phyloP scores from a whole-genome alignment of 2,329 filamentous ascomycete genomes.

The Penicillium thymicola region DNA sequence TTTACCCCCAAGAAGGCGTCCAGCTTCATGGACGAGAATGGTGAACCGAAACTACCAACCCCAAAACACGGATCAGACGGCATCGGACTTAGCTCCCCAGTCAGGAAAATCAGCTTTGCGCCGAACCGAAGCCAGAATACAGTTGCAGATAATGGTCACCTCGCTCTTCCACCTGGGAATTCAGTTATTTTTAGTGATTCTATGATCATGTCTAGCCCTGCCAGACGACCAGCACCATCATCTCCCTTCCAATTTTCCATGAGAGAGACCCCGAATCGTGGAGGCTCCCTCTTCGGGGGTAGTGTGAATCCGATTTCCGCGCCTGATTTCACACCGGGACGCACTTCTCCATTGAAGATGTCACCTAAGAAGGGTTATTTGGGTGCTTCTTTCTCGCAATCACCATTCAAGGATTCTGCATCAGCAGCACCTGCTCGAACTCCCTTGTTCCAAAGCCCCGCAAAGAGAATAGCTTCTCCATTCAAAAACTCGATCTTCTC shows the following conservation, averaged over 20 bases:
- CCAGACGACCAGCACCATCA: conserved; percentile 39
- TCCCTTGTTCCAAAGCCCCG: conserved; percentile 44
- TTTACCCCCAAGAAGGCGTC: conserved; percentile 28
- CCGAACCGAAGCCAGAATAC: conserved; percentile 17
- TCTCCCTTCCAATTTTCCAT: conserved; percentile 45
- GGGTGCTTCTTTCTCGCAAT: conserved; percentile 36
- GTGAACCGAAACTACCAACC: conserved; percentile 27
- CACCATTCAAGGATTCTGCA: conserved; percentile 31
- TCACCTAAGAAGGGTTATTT: conserved; percentile 44
- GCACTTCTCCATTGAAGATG: conserved; percentile 40
- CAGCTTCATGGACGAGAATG: conserved; percentile 32
- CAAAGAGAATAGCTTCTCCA: conserved; percentile 42
- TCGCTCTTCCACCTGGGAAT: conserved; percentile 26
- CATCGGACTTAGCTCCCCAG: conserved; percentile 31
- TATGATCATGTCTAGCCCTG: conserved; percentile 43
- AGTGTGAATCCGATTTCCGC: conserved; percentile 19
- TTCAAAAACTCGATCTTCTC: conserved; percentile 33
- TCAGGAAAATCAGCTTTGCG: conserved; percentile 39
- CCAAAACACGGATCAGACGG: conserved; percentile 24
- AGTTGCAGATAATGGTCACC: conserved; percentile 20
- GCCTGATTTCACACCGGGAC: conserved; percentile 29
- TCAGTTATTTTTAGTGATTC: conserved; percentile 33
- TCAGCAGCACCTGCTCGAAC: conserved; percentile 36
- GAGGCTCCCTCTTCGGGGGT: conserved; percentile 27
- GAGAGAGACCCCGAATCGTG: conserved; percentile 39